Percentiles rank a stretch among this genome's conserved stretches.
Evolutionary conservation across 2,329 filamentous ascomycete species (phyloP).

Genomic region (Trichoderma lentiforme): DNA sequence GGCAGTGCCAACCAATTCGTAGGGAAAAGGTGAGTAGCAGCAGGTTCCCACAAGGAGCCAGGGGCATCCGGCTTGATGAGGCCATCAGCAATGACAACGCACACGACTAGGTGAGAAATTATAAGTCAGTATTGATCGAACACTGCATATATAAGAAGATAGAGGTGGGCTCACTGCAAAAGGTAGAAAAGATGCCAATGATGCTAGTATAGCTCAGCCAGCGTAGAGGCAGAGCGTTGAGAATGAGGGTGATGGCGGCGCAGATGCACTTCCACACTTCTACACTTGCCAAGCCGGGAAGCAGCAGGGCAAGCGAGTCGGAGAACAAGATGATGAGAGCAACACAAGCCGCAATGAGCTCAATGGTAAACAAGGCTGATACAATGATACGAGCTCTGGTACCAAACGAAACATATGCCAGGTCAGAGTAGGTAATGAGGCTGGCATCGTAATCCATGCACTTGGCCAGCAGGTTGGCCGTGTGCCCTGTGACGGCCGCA

Average conservation of each 20-base stretch:
- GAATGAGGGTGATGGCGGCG: constrained; percentile 70
- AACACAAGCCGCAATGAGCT: constrained; percentile 83
- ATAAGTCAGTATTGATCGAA: constrained; percentile 6
- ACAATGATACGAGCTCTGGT: constrained; percentile 75
- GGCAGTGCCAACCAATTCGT: constrained; percentile 83
- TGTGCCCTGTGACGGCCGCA: constrained; percentile 77
- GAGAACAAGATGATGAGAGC: constrained; percentile 90
- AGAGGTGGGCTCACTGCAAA: constrained; percentile 63
- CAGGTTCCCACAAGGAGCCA: constrained; percentile 79
- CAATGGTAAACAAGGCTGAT: constrained; percentile 81
- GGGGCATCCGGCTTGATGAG: constrained; percentile 74
- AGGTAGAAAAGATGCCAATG: constrained; percentile 85
- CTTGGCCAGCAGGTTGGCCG: constrained; percentile 77
- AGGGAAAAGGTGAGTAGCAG: constrained; percentile 76
- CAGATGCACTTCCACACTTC: constrained; percentile 83
- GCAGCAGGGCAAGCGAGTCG: constrained; percentile 76
- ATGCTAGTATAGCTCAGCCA: constrained; percentile 87
- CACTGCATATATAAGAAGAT: not conserved
- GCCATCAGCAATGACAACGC: constrained; percentile 81
- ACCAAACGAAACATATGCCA: constrained; percentile 89
- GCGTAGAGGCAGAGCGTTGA: constrained; percentile 81
- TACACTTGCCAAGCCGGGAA: constrained; percentile 64
- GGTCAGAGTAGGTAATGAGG: constrained; percentile 89
- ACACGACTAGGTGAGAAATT: constrained; percentile 54
- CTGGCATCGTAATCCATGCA: constrained; percentile 83